Evolutionary conservation across 1,284 basidiomycete genomes (phyloP), one percentile per base, ranked within the genome.

Genomic region (Wolfiporia cocos): DNA sequence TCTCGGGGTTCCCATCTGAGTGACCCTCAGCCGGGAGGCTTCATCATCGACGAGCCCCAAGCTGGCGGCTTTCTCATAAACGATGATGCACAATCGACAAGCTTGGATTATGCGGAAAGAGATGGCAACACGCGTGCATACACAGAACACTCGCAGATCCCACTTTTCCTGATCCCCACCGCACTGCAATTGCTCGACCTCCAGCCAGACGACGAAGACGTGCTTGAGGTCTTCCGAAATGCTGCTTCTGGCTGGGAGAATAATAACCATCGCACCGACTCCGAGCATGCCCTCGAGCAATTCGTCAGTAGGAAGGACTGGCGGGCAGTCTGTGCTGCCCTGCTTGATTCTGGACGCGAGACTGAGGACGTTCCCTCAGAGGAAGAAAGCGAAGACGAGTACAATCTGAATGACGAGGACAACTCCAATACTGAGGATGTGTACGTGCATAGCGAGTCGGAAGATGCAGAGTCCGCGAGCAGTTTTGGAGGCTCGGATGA

Each of bases 281-380:
- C 41, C 9, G 56, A 62, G 0, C 54, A 51, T 10, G 40, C 37
- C 5, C 35, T 35, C 10, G 55, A 45, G 18, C 46, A 53, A 34
- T 56, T 59, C 35, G 73, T 87, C 19, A 73, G 67, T 49, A 64
- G 69, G 37, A 76, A 77, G 29, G 85, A 87, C 54, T 88, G 82
- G 82, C 71, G 81, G 28, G 71, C 82, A 14, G 80, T 88, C 6
- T 88, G 86, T 56, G 74, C 80, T 11, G 79, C 79, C 2, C 62
- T 88, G 3, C 64, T 86, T 47, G 66, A 55, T 17, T 37, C 37
- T 12, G 54, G 42, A 4, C 50, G 34, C 3, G 55, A 56, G 17
- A 62, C 60, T n/a, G 56, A 48, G 19, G 65, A 62, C 17, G 57
- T 46, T 4, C 54, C 51, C 20, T 52, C 49, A 26, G 59, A 51